Base-by-base conservation (phyloP, 306 rosid genomes). In the Arachis hypogaea region DNA sequence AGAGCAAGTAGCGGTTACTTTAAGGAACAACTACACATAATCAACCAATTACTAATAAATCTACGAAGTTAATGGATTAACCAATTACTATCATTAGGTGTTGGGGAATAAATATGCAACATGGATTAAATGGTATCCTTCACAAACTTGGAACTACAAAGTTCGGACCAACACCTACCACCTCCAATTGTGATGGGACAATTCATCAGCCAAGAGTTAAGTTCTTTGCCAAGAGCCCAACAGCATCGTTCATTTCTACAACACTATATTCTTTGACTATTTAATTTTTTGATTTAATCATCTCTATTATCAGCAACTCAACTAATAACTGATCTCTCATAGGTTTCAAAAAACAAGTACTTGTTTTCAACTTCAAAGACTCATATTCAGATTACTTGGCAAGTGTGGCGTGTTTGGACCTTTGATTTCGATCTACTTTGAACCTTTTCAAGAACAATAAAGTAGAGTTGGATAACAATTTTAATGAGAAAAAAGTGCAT, bases 1-100 rank as follows among this genome's bases (percentile, higher is more conserved):
- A 9, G 68, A 59, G 28, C 33, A 47, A 33, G 4, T 60, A 9
- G 68, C 77, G 5, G 50, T 14, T 60, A 47, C 77, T 46, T 43
- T 5, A 46, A 59, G 59, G 14, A 71, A 46, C 59, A 12, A 18
- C 38, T 4, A 59, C 5, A 33, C 2, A 33, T 61, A 60, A 12
- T 60, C 77, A 46, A 59, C 36, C 68, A 59, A 22, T 42, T 55
- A 10, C 68, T 45, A 22, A 18, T 55, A 10, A 54, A 40, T 40
- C 41, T 49, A 52, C n/a, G 16, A 68, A 68, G 51, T 6, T n/a
- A 52, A 52, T 52, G 58, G 22, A 52, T 8, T 18, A 0, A 14
- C 8, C 58, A 12, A 16, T 4, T 33, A 14, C 28, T 12, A 16
- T 11, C 29, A 36, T 38, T 1, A 36, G 14, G 41, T 40, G 38